Base-by-base conservation (phyloP, 2,329 filamentous ascomycete genomes). In the Xylaria sp. region DNA sequence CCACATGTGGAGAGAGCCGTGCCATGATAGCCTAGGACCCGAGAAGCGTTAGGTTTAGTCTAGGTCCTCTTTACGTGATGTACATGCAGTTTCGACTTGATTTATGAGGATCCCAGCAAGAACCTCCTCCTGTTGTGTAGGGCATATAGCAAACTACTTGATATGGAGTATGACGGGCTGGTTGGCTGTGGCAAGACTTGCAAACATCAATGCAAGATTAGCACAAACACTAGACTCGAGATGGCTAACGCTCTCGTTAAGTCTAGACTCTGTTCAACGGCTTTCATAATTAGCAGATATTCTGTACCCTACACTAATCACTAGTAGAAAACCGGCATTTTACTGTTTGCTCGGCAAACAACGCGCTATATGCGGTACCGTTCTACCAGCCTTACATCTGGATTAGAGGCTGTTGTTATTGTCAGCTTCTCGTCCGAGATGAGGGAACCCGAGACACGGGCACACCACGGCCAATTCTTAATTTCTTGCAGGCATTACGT, bases 381-480 rank as follows among this genome's bases (percentile, higher is more conserved):
- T 46, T 46, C 15, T 46, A 46, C 13, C 18, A 41, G 39, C 39
- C 39, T 41, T 41, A 13, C 39, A 5, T 1, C 18, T 41, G 12
- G 13, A 5, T 3, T 48, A 48, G 46, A 48, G n/a, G 46, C 46
- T 2, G 46, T 18, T 48, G 6, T 3, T 10, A 48, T 10, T 28
- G 34, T 37, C 34, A 4, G n/a, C 46, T 48, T 23, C 46, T 20
- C 46, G 4, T n/a, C 34, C 34, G 34, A 37, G 34, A 37, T 37
- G 34, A 37, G 34, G 7, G 34, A 18, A 48, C 46, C 46, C 62
- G 66, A 63, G 51, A 66, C 52, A 59, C 67, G 67, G 67, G 57
- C 37, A 69, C 59, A 69, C 58, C 9, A 46, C 66, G 66, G 66
- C 18, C 32, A 44, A 58, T 62, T 57, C 25, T 58, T 13, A 18